These are phyloP conservation scores for Stephanodiscus minutulus DNA, from an alignment of 108 stramenopile genomes.

Conservation along the genomic window DNA sequence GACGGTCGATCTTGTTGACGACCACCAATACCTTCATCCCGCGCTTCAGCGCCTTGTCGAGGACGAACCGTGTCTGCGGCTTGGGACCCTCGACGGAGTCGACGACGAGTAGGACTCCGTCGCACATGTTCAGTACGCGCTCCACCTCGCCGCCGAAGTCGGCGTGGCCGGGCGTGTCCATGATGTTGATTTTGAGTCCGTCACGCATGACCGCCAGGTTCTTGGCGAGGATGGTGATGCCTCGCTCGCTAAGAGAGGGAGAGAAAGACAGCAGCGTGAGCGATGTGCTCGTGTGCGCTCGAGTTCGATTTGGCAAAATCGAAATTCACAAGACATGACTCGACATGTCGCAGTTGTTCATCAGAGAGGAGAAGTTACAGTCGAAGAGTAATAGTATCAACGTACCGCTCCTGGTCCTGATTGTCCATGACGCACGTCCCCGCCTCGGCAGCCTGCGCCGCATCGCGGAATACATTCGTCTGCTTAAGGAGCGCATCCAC, in stretches of 20 bases:
- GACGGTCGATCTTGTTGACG: conserved; percentile 99
- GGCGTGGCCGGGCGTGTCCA: conserved; percentile 99
- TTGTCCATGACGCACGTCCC: conserved; percentile 96
- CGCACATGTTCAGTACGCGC: conserved; percentile 97
- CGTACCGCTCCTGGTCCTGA: conserved; percentile 91
- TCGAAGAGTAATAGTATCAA: too few species aligned
- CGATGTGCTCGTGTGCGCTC: background rate
- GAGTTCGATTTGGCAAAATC: background rate
- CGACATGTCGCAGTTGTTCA: background rate
- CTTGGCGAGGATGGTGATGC: conserved; percentile 99
- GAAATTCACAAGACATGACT: background rate
- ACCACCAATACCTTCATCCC: conserved; percentile 96
- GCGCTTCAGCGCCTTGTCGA: conserved; percentile 94
- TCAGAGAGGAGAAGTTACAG: too few species aligned
- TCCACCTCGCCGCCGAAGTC: conserved; percentile 99
- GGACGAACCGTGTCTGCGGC: conserved; percentile 97
- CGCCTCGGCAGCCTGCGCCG: conserved; percentile 87
- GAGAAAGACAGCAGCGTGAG: background rate
- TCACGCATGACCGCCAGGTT: conserved; percentile 93
- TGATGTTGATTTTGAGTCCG: conserved; percentile 95
- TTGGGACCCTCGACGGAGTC: conserved; percentile 98
- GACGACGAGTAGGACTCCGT: conserved; percentile 97
- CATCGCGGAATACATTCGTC: conserved; percentile 93
- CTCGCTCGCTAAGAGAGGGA: conserved; percentile 71
- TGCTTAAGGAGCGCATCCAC: conserved; percentile 95